Base-by-base conservation (phyloP, 164 flowering plant genomes). In the Macadamia tetraphylla region DNA sequence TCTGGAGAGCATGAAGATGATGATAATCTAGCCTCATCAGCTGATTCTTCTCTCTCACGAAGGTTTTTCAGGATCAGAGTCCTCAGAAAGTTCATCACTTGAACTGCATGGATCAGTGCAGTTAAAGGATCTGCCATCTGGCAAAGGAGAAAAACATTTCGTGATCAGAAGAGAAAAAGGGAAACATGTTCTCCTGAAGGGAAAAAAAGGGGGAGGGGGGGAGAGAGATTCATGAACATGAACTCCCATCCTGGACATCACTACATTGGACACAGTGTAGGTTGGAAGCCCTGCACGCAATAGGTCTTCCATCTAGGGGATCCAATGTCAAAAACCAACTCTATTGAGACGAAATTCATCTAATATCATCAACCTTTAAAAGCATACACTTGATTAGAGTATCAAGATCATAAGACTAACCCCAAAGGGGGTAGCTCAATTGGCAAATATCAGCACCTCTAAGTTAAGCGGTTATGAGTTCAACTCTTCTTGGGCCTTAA, bases 111-210 rank as follows among this genome's bases (percentile, higher is more conserved):
- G 64, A 88, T 86, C 73, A 88, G 60, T 60, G 92, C 92, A 49
- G 87, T 88, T 72, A 88, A 76, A 57, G 92, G 88, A 77, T 88
- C 92, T 6, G 86, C 87, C 92, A 88, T 86, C 90, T 88, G 86
- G 40, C 72, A 1, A 58, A 71, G 52, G 32, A n/a, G 58, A 29
- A 58, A 32, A 60, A 60, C 13, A 23, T 29, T 57, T 23, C 18
- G 0, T 18, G 6, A 6, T 6, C 59, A 57, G 9, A 46, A 1
- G 13, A 46, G 7, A 43, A 43, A 43, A 46, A 46, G 7, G 7
- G 40, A 35, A 35, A 35, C 40, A 35, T 5, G 5, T 35, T 2
- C 40, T 23, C 40, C 3, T 35, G 1, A 35, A 35, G 40, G 40
- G 5, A 35, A 35, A 35, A 5, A 5, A 35, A 5, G 40, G 40